Evolutionary conservation across 140 eudicot genomes (phyloP), one percentile per base, ranked within the genome.

Genomic region (Oenanthe javanica): DNA sequence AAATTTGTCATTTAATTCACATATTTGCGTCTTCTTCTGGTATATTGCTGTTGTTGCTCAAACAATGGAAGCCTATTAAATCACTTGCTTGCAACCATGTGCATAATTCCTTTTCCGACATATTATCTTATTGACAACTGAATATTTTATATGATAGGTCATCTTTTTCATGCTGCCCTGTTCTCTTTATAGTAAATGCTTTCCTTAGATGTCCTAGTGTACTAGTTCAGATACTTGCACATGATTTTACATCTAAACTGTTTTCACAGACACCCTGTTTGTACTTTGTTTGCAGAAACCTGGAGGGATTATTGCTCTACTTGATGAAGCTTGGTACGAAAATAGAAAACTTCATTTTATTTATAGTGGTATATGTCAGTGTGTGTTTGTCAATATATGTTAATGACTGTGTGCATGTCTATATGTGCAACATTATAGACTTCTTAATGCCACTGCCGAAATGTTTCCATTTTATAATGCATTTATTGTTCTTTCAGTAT

Each of bases 301-400:
- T 82, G 99, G 97, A 84, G 98, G 98, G 66, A 92, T 92, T 83
- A 87, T 94, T 87, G 98, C 98, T 81, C 88, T 94, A 82, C 98
- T 94, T 82, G 98, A 94, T 85, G 98, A 94, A 86, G 98, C 98
- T 79, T 94, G 98, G 97, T 94, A 90, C 25, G 36, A 25, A 75
- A 36, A 8, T 80, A 11, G 71, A 15, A 52, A 74, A 64, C 21
- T 59, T 59, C 67, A 38, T 50, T 51, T 79, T 63, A 47, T 47
- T 55, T 77, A 47, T 31, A 15, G 36, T 46, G 31, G 48, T 66
- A 59, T 16, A 23, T 42, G 46, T 42, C 10, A 9, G 71, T 51
- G 43, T 54, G 59, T 81, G 27, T 23, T 23, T 79, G 73, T 43
- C 38, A 66, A 79, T 80, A 9, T 55, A 25, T 43, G 9, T 51